These are phyloP conservation scores for Pythium angustatum DNA, from an alignment of 352 stramenopile species.

Conservation along the genomic window DNA sequence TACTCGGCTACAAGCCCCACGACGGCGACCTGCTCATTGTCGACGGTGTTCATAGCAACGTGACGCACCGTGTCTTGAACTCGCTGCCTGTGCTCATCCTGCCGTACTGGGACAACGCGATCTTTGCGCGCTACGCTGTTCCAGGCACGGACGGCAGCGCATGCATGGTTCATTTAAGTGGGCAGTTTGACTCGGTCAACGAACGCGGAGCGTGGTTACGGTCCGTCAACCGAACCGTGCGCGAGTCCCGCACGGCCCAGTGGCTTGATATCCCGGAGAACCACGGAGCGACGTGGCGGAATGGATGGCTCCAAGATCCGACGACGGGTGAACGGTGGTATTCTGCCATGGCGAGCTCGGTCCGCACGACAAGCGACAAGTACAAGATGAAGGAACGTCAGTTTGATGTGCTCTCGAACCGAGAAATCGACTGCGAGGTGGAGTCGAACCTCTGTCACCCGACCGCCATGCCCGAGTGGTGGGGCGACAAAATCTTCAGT, in stretches of 20 bases:
- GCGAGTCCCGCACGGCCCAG: slow-evolving; percentile 38
- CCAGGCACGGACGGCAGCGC: slow-evolving; percentile 38
- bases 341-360: slow-evolving; percentile 36
- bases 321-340: slow-evolving; percentile 27
- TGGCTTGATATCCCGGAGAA: slow-evolving; percentile 31
- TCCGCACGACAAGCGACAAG: neutral
- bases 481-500: slow-evolving; percentile 18
- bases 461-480: slow-evolving; percentile 16
- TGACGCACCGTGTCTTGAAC: slow-evolving; percentile 29
- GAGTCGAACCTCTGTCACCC: slow-evolving; percentile 8
- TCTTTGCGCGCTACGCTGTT: slow-evolving; percentile 34
- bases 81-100: slow-evolving; percentile 47
- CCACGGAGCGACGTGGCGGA: slow-evolving; percentile 32
- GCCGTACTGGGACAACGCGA: slow-evolving; percentile 49
- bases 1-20: slow-evolving; percentile 20
- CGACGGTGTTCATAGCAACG: slow-evolving; percentile 18
- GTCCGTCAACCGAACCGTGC: slow-evolving; percentile 27
- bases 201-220: slow-evolving; percentile 22
- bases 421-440: slow-evolving; percentile 36
- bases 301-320: slow-evolving; percentile 47
- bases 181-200: slow-evolving; percentile 31
- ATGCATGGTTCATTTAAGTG: slow-evolving; percentile 38
- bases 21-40: slow-evolving; percentile 7
- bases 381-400: slow-evolving; percentile 29
- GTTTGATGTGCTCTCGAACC: slow-evolving; percentile 34